These are phyloP conservation scores for Suillus subalutaceus DNA, from an alignment of 768 basidiomycete species.

Conservation along the genomic window DNA sequence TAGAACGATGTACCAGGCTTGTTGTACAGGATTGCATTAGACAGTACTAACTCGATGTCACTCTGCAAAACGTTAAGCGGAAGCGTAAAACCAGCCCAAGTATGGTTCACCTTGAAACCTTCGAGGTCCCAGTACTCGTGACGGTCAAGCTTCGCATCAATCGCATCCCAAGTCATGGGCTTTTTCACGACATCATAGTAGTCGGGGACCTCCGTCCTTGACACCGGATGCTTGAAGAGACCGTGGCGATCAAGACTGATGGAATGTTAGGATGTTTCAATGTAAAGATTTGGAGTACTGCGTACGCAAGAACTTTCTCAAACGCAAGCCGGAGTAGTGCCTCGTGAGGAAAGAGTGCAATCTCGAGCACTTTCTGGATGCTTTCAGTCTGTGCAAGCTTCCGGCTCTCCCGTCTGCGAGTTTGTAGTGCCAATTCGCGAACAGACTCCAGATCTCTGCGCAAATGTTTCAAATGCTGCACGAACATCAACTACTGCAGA, in stretches of 20 bases:
- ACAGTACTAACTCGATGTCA: conserved; percentile 81
- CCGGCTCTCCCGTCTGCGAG: conserved; percentile 77
- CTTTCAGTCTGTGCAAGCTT: conserved; percentile 74
- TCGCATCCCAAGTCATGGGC: conserved; percentile 89
- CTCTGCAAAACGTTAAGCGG: conserved; percentile 43
- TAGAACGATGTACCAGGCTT: conserved; percentile 69
- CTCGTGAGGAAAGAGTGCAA: conserved; percentile 69
- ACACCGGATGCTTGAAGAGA: conserved; percentile 84
- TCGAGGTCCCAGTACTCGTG: conserved; percentile 82
- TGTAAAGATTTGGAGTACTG: conserved; percentile 26
- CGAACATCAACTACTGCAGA: conserved; percentile 10
- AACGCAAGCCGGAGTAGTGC: conserved; percentile 62
- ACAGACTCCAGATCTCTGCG: conserved; percentile 79
- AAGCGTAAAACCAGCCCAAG: conserved; percentile 1
- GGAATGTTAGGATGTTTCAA: conserved; percentile 13
- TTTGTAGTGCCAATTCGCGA: conserved; percentile 63
- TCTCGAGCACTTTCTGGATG: conserved; percentile 65
- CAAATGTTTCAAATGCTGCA: conserved; percentile 59
- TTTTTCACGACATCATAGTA: conserved; percentile 85
- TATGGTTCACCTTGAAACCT: conserved; percentile 61
- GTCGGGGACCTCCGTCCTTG: conserved; percentile 77
- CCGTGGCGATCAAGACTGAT: conserved; percentile 73
- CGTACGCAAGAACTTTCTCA: conserved; percentile 68
- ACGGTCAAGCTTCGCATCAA: conserved; percentile 79
- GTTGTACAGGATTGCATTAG: conserved; percentile 90